These are phyloP conservation scores for Pelargonium australe DNA, from an alignment of 441 rosid species.

Conservation along the genomic window DNA sequence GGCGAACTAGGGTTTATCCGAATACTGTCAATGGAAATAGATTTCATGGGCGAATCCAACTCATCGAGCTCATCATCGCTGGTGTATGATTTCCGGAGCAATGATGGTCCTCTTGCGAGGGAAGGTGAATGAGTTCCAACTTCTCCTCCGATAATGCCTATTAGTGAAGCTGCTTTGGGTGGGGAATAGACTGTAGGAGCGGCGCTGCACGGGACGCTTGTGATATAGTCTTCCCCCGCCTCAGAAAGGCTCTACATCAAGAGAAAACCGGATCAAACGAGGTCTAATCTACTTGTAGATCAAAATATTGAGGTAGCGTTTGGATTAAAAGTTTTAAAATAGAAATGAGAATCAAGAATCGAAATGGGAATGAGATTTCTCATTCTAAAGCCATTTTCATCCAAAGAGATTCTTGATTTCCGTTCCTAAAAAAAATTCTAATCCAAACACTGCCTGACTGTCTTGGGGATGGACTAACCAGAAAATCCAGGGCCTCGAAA, in stretches of 20 bases:
- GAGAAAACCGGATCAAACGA: background rate
- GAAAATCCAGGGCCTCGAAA: constrained; percentile 65
- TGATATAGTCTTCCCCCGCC: constrained; percentile 36
- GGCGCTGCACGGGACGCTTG: constrained; percentile 55
- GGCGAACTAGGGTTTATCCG: constrained; percentile 33
- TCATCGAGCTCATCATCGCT: constrained; percentile 94
- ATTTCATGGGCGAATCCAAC: constrained; percentile 65
- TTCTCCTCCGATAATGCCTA: constrained; percentile 45
- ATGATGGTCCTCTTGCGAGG: constrained; percentile 56
- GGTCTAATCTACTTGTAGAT: background rate
- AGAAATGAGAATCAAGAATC: too few relatives aligned
- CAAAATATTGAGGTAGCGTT: too few relatives aligned
- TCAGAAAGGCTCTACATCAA: constrained; percentile 34
- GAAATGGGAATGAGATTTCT: too few relatives aligned
- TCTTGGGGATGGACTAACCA: constrained; percentile 34
- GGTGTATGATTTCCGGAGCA: constrained; percentile 63
- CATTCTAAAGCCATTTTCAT: too few relatives aligned
- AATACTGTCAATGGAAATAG: constrained; percentile 38
- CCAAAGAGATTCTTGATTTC: background rate
- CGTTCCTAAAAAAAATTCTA: background rate
- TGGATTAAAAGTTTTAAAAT: too few relatives aligned
- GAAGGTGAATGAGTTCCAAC: constrained; percentile 40
- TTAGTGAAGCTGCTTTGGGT: constrained; percentile 54
- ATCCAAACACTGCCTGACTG: background rate
- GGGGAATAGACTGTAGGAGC: constrained; percentile 55